These are phyloP conservation scores for Oxalis stricta DNA, from an alignment of 441 rosid genomes.

Conservation along the genomic window DNA sequence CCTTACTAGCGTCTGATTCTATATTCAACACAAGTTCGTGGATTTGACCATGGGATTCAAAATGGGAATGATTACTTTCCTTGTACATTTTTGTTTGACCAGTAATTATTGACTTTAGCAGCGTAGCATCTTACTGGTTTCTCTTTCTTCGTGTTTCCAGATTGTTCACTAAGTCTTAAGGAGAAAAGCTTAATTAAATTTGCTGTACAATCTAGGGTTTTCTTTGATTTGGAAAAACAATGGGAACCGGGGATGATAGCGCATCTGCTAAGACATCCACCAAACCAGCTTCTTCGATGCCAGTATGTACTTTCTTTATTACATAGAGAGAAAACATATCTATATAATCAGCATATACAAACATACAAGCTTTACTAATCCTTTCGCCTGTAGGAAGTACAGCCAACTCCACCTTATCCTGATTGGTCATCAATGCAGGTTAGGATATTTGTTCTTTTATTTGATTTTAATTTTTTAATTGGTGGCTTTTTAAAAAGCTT, in stretches of 20 bases:
- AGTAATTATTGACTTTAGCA: too few species aligned
- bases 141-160: conserved; percentile 16
- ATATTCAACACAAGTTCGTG: too few species aligned
- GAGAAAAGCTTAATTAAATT: too few species aligned
- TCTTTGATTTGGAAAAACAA: conserved; percentile 14
- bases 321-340: too few species aligned
- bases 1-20: too few species aligned
- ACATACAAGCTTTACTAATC: neutral
- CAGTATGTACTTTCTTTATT: too few species aligned
- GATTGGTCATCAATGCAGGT: conserved; percentile 99
- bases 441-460: neutral
- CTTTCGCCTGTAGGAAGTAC: conserved; percentile 39
- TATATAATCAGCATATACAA: neutral
- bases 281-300: conserved; percentile 58
- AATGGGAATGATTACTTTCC: too few species aligned
- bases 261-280: conserved; percentile 58
- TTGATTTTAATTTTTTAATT: neutral
- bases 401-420: conserved; percentile 53
- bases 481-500: conserved; percentile 12
- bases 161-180: conserved; percentile 13
- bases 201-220: conserved; percentile 6
- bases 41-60: too few species aligned
- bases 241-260: conserved; percentile 77
- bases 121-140: too few species aligned
- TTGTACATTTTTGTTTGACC: too few species aligned